A percentile compares a stretch with the other conserved stretches of the same genome.
phyloP scores from a whole-genome alignment of 139 green algal species.

The Chlorella sp. region DNA sequence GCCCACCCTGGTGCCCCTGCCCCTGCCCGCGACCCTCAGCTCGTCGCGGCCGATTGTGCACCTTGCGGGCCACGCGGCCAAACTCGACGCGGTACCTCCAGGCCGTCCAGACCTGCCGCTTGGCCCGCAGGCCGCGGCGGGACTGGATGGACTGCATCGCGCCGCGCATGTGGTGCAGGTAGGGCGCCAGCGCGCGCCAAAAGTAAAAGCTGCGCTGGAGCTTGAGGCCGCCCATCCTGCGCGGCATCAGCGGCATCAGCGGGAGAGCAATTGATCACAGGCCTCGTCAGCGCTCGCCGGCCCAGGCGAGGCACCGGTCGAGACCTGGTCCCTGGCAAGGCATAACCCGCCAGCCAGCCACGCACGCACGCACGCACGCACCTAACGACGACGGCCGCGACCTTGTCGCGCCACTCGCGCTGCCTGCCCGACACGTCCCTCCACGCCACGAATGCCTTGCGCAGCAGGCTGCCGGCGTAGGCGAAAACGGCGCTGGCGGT shows the following conservation, averaged over 20 bases:
- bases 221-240: conserved; percentile 10
- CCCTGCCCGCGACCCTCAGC: too few relatives aligned
- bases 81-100: conserved; percentile 13
- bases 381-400: background rate
- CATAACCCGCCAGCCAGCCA: background rate
- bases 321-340: too few relatives aligned
- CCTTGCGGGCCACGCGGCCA: conserved; percentile 4
- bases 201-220: conserved; percentile 13
- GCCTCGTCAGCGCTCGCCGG: too few relatives aligned
- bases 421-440: background rate
- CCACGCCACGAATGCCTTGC: conserved; percentile 18
- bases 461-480: conserved; percentile 20
- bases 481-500: conserved; percentile 4
- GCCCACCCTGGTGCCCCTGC: too few relatives aligned
- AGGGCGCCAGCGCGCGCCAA: conserved; percentile 16
- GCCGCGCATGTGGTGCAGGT: conserved; percentile 17
- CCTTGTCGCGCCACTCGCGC: background rate
- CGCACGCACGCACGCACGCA: background rate
- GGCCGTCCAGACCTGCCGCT: background rate
- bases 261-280: too few relatives aligned
- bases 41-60: too few relatives aligned
- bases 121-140: background rate
- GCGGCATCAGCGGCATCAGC: too few relatives aligned
- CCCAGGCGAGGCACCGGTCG: too few relatives aligned
- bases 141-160: conserved; percentile 11